A percentile compares a stretch with the other conserved stretches of the same genome.
Evolutionary conservation across 495 filamentous ascomycete genomes (phyloP).

Genomic region (Talaromyces borbonicus): DNA sequence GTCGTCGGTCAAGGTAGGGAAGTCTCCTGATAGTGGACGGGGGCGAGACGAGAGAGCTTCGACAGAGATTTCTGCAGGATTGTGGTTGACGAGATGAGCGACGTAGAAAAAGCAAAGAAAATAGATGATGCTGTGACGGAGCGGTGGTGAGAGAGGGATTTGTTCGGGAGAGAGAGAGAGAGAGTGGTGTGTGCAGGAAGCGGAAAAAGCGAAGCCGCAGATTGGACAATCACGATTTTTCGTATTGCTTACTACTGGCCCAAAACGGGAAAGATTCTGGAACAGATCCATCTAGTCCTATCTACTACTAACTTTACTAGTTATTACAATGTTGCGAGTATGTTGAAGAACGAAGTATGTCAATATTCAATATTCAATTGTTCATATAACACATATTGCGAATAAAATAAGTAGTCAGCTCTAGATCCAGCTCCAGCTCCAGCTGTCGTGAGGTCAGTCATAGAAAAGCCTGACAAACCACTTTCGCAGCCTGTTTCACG

Average conservation of each 20-base stretch:
- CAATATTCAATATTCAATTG: no score
- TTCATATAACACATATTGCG: no score
- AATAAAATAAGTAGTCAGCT: no score
- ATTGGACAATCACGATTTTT: conserved; percentile 4
- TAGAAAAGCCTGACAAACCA: background rate
- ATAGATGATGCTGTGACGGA: background rate
- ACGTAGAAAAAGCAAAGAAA: conserved; percentile 6
- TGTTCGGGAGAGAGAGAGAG: background rate
- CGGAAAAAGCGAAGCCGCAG: conserved; percentile 7
- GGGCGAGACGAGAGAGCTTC: no score
- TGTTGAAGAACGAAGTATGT: no score
- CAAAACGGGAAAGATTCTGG: conserved; percentile 2
- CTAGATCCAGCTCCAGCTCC: no score
- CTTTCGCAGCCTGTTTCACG: background rate
- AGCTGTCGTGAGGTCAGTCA: no score
- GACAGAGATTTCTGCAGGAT: no score
- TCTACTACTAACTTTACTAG: no score
- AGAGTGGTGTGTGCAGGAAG: conserved; percentile 12
- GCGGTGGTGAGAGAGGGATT: no score
- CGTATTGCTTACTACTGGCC: background rate
- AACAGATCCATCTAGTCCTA: background rate
- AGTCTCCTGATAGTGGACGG: background rate
- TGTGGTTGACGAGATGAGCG: no score
- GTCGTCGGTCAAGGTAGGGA: background rate
- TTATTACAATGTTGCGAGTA: no score